A percentile compares a stretch with the other conserved stretches of the same genome.
These are phyloP conservation scores for Didymella pomorum DNA, from an alignment of 2,329 filamentous ascomycete species.

Conservation along the genomic window DNA sequence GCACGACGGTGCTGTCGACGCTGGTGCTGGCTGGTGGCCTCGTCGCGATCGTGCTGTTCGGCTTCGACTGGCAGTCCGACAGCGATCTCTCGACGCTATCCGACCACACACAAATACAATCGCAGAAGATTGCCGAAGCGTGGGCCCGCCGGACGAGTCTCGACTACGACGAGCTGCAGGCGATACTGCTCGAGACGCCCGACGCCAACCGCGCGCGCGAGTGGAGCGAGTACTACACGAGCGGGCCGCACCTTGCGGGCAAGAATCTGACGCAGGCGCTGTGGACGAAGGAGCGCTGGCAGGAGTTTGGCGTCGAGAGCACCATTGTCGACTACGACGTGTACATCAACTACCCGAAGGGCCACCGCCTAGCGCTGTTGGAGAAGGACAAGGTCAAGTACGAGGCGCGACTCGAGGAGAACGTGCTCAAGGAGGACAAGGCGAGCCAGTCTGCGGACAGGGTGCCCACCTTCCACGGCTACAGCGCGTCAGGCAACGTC, in stretches of 20 bases:
- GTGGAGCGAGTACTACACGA: slow-evolving; percentile 61
- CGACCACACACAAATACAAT: slow-evolving; percentile 31
- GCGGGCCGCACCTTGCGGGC: slow-evolving; percentile 60
- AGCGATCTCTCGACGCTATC: slow-evolving; percentile 12
- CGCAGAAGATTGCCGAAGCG: slow-evolving; percentile 40
- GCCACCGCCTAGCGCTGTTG: slow-evolving; percentile 57
- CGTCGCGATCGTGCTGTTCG: slow-evolving; percentile 50
- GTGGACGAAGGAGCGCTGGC: slow-evolving; percentile 60
- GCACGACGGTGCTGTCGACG: slow-evolving; percentile 62
- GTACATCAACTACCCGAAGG: slow-evolving; percentile 61
- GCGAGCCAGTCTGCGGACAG: slow-evolving; percentile 76
- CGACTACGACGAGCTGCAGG: slow-evolving; percentile 62
- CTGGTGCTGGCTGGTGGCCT: slow-evolving; percentile 51
- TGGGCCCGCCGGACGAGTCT: slow-evolving; percentile 59
- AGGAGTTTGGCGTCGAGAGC: slow-evolving; percentile 57
- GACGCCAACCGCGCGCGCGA: slow-evolving; percentile 59
- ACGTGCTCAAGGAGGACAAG: slow-evolving; percentile 81
- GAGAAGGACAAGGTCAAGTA: slow-evolving; percentile 65
- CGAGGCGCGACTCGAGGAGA: slow-evolving; percentile 83
- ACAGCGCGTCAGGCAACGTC: slow-evolving; percentile 90
- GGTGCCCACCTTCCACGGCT: slow-evolving; percentile 92
- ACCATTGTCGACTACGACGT: slow-evolving; percentile 60
- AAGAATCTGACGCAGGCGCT: slow-evolving; percentile 61
- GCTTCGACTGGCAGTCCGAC: slow-evolving; percentile 30
- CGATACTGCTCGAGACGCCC: slow-evolving; percentile 63